Base-by-base conservation (phyloP, 257 asterid genomes). In the Solanum sejunctum region DNA sequence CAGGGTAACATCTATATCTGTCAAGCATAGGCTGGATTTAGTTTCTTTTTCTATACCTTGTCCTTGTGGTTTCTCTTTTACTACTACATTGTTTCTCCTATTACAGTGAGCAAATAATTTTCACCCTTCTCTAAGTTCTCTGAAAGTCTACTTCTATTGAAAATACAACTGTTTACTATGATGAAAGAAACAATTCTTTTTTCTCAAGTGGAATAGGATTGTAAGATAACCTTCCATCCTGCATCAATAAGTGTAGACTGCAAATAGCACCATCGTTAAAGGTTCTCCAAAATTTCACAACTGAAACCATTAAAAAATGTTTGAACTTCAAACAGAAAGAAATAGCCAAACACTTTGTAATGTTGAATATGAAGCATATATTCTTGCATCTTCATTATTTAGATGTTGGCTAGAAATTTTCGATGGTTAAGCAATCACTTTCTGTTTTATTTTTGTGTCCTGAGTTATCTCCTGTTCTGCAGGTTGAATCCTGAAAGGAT, bases 401-500 rank as follows among this genome's bases (percentile, higher is more conserved):
- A 6, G 23, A 73, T 26, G 43, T 47, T 36, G 56, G 45, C 49
- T 9, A 75, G 58, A 15, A 21, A 54, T 45, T 80, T 55, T 36
- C 41, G 23, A 58, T 43, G 63, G 51, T 51, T 78, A 69, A 67
- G 58, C 32, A 17, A 60, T 11, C 39, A 23, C 58, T 26, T 16
- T 45, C 80, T 81, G 26, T 66, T 17, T 49, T 56, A 7, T 52
- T 84, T 66, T 51, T 15, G 85, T 47, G 81, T 83, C 77, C 87
- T 88, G 88, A 89, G 82, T 78, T 85, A 52, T 88, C 36, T 84
- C 85, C 81, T 85, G 85, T 85, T 82, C 23, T 89, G 57, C 94
- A 97, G 99, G 89, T 88, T 95, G 84, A 97, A 97, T 87, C 99
- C 99, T 58, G 99, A 97, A 88, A 95, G 99, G 86, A 92, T 95